phyloP scores from a whole-genome alignment of 169 alveolate species.

The Perkinsus olseni region DNA sequence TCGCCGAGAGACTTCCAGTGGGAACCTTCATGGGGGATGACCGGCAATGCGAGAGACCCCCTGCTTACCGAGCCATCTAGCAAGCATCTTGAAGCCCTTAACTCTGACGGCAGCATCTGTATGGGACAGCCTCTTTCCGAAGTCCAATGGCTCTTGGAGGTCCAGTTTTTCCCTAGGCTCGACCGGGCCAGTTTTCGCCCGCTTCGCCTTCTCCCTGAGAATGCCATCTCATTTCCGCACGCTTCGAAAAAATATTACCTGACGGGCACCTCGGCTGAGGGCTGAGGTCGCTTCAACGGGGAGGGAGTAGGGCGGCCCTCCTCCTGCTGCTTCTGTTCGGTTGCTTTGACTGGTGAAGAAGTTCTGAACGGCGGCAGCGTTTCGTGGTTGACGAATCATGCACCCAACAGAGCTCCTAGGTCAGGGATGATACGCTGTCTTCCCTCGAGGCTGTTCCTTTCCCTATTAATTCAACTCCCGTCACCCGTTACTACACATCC shows the following conservation, averaged over 20 bases:
- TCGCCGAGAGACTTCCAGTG: not conserved
- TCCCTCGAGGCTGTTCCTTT: not conserved
- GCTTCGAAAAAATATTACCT: not conserved
- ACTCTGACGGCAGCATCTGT: not conserved
- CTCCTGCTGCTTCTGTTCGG: not conserved
- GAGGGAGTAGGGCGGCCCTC: not conserved
- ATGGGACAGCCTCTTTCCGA: not conserved
- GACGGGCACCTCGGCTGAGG: not conserved
- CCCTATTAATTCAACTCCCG: not conserved
- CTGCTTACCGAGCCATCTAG: not conserved
- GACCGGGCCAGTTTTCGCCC: not conserved
- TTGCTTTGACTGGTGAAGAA: no score
- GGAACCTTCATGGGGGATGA: not conserved
- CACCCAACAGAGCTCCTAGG: no score
- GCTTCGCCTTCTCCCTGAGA: not conserved
- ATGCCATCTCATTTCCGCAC: not conserved
- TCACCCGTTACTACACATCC: not conserved
- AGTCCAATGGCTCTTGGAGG: not conserved
- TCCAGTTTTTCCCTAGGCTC: not conserved
- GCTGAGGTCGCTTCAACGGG: not conserved
- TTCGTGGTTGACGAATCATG: no score
- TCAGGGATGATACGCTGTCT: no score
- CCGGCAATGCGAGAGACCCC: not conserved
- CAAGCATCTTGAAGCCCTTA: not conserved
- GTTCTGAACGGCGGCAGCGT: no score